These are phyloP conservation scores for Diaporthe batatas DNA, from an alignment of 2,329 filamentous ascomycete genomes.

Conservation along the genomic window DNA sequence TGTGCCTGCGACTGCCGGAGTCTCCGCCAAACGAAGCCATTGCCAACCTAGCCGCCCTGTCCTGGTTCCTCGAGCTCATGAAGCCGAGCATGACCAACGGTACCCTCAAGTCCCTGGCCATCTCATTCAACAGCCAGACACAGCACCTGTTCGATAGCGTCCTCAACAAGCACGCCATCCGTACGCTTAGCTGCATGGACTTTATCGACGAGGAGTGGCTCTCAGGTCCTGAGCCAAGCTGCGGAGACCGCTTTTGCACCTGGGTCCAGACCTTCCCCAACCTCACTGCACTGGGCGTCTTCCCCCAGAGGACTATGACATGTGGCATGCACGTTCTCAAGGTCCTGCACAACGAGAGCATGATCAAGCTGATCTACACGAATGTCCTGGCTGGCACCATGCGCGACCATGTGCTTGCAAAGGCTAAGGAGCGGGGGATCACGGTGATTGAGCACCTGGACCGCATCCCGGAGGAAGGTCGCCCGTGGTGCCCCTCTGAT, in stretches of 20 bases:
- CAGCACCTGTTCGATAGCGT: background rate
- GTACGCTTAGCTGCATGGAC: constrained; percentile 16
- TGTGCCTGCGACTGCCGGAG: background rate
- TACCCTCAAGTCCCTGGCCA: constrained; percentile 30
- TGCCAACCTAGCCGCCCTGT: background rate
- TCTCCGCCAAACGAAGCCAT: no score
- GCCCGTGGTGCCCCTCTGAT: no score
- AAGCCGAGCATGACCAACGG: constrained; percentile 34
- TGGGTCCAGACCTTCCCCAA: constrained; percentile 37
- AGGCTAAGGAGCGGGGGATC: constrained; percentile 22
- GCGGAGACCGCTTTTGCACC: background rate
- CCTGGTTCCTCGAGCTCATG: constrained; percentile 6
- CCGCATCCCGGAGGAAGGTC: constrained; percentile 28
- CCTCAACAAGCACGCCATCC: constrained; percentile 31
- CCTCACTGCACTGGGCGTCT: constrained; percentile 36
- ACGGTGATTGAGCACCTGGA: constrained; percentile 4
- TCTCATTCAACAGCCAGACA: background rate
- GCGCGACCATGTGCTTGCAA: constrained; percentile 20
- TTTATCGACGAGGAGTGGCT: background rate
- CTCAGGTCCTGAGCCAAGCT: background rate
- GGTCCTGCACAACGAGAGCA: constrained; percentile 2
- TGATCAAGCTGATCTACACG: constrained; percentile 40
- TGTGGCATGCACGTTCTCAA: constrained; percentile 1
- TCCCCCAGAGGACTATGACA: background rate
- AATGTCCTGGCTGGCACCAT: constrained; percentile 6